Conservation (phyloP, 2,329 filamentous ascomycete species). For the Ophiocordyceps camponoti-rufipedis region DNA sequence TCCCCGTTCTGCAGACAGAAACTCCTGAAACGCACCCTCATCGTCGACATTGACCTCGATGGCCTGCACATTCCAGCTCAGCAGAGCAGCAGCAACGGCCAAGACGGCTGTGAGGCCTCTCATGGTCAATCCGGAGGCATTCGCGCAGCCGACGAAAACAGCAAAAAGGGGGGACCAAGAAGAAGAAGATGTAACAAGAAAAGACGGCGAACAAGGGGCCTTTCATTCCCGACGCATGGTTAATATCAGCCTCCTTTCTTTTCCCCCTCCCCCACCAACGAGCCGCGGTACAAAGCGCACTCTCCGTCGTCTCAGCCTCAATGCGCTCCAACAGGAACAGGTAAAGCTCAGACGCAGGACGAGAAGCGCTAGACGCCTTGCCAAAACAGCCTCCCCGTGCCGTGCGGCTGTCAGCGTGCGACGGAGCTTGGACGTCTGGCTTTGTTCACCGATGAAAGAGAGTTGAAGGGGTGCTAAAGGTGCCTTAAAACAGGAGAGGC, state of each 20-base stretch:
- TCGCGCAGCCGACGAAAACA: not conserved
- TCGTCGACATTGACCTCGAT: slow-evolving; percentile 14
- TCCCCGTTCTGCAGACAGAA: too few relatives aligned
- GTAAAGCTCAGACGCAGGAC: not conserved
- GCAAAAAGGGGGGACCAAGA: not conserved
- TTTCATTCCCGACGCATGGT: not conserved
- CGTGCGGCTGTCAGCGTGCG: too few relatives aligned
- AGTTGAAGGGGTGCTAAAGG: too few relatives aligned
- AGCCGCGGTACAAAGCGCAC: not conserved
- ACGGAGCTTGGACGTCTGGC: too few relatives aligned
- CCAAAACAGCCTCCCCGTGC: not conserved
- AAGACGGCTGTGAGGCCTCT: slow-evolving; percentile 1
- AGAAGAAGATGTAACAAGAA: not conserved
- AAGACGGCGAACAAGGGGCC: not conserved
- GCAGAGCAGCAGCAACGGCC: slow-evolving; percentile 4
- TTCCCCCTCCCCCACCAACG: not conserved
- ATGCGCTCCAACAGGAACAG: not conserved
- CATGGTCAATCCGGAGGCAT: slow-evolving; percentile 1
- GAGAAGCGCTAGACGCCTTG: not conserved
- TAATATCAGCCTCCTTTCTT: not conserved
- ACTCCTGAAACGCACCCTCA: slow-evolving; percentile 9
- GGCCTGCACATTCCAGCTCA: slow-evolving; percentile 5
- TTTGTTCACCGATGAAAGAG: too few relatives aligned
- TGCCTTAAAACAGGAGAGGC: not conserved
- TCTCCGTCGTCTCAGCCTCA: not conserved